Conservation (phyloP, 495 filamentous ascomycete genomes). For the Podospora pseudopauciseta region DNA sequence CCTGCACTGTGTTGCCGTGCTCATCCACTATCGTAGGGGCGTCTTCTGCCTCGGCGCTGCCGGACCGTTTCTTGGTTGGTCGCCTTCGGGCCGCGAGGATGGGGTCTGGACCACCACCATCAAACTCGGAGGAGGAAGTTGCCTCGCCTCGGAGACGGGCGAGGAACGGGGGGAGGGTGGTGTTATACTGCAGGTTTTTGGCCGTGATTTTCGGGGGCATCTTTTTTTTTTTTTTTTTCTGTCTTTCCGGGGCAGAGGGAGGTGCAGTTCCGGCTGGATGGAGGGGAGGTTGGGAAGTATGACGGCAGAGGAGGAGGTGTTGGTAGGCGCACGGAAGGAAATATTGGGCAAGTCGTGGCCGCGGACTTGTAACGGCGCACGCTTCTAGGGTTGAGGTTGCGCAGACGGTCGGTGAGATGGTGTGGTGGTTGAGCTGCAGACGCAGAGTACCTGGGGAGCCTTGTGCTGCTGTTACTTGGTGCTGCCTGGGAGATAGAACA, state of each 20-base stretch:
- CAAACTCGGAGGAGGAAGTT: slow-evolving; percentile 7
- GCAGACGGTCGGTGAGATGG: not conserved
- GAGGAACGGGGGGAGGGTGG: slow-evolving; percentile 52
- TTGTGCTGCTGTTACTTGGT: not conserved
- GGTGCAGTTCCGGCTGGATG: not conserved
- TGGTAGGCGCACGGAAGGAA: not conserved
- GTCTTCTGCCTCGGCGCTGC: slow-evolving; percentile 50
- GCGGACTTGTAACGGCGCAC: not conserved
- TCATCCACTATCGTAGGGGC: slow-evolving; percentile 47
- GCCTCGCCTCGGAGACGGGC: slow-evolving; percentile 46
- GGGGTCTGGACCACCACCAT: slow-evolving; percentile 37
- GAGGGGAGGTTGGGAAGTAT: not conserved
- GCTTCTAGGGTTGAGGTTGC: not conserved
- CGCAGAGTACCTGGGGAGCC: not conserved
- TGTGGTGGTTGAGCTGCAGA: not conserved
- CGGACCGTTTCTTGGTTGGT: slow-evolving; percentile 36
- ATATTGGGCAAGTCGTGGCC: not conserved
- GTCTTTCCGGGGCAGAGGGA: not conserved
- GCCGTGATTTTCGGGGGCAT: slow-evolving; percentile 50
- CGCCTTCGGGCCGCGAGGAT: slow-evolving; percentile 42
- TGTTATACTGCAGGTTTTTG: slow-evolving; percentile 53
- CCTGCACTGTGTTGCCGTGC: slow-evolving; percentile 39
- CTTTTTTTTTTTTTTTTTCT: not conserved
- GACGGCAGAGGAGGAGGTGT: not conserved
- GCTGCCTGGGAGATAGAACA: not conserved